Base-by-base conservation (phyloP, 805 yeast genomes). In the Schwanniomyces vanrijiae region DNA sequence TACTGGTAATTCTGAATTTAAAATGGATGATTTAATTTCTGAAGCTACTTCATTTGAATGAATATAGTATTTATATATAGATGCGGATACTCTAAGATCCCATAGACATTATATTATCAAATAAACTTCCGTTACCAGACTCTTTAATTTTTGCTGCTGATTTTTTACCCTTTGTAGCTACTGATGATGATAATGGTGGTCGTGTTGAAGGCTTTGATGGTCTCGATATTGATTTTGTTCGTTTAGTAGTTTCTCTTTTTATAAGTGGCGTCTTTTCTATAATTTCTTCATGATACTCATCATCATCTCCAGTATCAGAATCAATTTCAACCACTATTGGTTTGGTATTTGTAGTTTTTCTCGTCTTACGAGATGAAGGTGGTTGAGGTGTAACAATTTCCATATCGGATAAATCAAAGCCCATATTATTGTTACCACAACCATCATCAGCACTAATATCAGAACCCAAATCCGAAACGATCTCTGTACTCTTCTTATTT, bases 11-110 rank as follows among this genome's bases (percentile, higher is more conserved):
- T 61, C 75, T 2, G 65, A 73, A n/a, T 92, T 94, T 24, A 73
- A 75, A 47, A 78, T 87, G 57, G 88, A 89, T 1, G 66, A 69
- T 35, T 77, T 94, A 52, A 80, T 92, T 25, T 75, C 77, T 20
- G 87, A 90, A 51, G 81, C 96, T 1, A 84, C 91, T 52, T 80
- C 88, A 18, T 64, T 88, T 62, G 96, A 88, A 41, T 66, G 55
- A 37, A 37, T 33, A 33, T 37, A 37, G 39, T 20, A 18, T 24
- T 5, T 35, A 41, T 43, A 43, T 18, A 25, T 35, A 35, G 26
- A 35, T 37, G 19, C 9, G 18, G 25, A 8, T 31, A 4, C 29
- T 40, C 14, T 34, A 22, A 35, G 16, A 22, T 21, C 44, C 44
- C 43, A 44, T 40, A 26, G 47, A 33, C 47, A 44, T 44, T 19